Base-by-base conservation (phyloP, 371 early-diverging fungal genomes). In the Catenaria anguillulae region DNA sequence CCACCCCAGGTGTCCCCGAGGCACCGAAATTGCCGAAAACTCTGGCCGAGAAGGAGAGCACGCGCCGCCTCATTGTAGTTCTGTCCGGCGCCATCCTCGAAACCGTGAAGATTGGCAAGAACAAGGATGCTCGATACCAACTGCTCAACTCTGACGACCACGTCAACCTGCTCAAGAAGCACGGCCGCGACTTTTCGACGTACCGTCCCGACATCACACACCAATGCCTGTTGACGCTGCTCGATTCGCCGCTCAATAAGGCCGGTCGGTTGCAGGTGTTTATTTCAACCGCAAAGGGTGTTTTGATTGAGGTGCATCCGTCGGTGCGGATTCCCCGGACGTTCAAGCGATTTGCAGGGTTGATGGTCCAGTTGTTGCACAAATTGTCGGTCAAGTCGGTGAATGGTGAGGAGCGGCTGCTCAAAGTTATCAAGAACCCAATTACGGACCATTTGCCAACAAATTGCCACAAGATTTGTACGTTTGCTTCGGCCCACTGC, bases 241-340 rank as follows among this genome's bases (percentile, higher is more conserved):
- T 98, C 34, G 99, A 99, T 79, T 88, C 88, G 67, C 99, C 99
- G 42, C 76, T 98, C 67, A 97, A 97, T 82, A 97, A 98, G 75
- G 90, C 98, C 4, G 96, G 96, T 63, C 71, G 84, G 35, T 75
- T 98, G 56, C 95, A 93, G 75, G 90, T 99, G 46, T 97, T 88
- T 70, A 90, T 99, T 55, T 89, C 89, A 66, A 96, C 98, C n/a
- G 81, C 85, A 62, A 88, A 86, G 71, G 90, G 92, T 66, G 94
- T 92, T 15, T 79, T 99, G 58, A 95, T 99, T 60, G 97, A 97
- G 79, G 86, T 99, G 60, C 93, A 92, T 69, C 96, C 96, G 58
- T 89, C 92, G 64, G 91, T 92, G 62, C 84, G 99, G 67, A 96
- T 99, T 67, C 99, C 99, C 29, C 79, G 99, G 73, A 97, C 97